These are phyloP conservation scores for Galium porrigens DNA, from an alignment of 305 asterid species.

Conservation along the genomic window DNA sequence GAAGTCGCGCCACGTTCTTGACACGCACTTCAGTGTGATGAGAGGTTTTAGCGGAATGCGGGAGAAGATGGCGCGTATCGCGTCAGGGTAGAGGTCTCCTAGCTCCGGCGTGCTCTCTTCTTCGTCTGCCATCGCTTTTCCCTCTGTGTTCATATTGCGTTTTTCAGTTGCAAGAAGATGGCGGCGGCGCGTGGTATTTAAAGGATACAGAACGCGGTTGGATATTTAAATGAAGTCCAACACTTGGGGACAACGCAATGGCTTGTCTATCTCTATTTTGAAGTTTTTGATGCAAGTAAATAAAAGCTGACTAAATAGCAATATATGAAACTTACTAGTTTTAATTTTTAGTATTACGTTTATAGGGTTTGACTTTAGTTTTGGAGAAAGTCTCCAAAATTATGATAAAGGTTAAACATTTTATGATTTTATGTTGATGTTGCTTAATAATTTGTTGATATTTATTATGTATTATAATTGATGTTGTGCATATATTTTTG, in stretches of 20 bases:
- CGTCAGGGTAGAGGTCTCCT: slow-evolving; percentile 14
- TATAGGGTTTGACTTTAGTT: too few species aligned
- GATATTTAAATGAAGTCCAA: not conserved
- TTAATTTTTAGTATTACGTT: too few species aligned
- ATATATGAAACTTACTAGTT: too few species aligned
- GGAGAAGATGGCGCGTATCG: slow-evolving; percentile 14
- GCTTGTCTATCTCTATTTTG: too few species aligned
- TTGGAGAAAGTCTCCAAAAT: too few species aligned
- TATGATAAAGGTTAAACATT: too few species aligned
- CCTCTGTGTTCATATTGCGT: not conserved
- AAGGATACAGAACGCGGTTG: not conserved
- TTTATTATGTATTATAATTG: too few species aligned
- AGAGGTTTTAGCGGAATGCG: slow-evolving; percentile 18
- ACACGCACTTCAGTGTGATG: slow-evolving; percentile 11
- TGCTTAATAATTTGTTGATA: too few species aligned
- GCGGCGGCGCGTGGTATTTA: not conserved
- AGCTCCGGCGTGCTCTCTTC: not conserved
- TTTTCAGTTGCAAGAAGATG: not conserved
- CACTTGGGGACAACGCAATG: not conserved
- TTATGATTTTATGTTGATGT: too few species aligned
- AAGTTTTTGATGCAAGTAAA: too few species aligned
- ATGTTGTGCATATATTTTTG: too few species aligned
- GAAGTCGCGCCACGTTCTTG: slow-evolving; percentile 15
- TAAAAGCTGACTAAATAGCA: too few species aligned
- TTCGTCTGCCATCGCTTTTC: not conserved